These are phyloP conservation scores for Yamadazyma paraphyllophila DNA, from an alignment of 805 yeast species.

Conservation along the genomic window DNA sequence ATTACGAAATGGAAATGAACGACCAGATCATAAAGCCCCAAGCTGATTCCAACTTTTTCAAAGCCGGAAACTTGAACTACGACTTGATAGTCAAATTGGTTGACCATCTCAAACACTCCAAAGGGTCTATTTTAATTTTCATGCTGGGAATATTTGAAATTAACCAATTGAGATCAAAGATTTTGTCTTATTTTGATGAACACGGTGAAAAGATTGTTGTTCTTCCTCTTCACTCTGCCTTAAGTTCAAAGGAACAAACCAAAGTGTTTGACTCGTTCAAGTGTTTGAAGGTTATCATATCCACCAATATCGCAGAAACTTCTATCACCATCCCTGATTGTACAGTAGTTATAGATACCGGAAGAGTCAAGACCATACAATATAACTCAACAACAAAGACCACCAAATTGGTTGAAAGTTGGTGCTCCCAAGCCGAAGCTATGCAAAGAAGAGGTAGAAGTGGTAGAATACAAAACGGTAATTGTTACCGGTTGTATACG, in stretches of 20 bases:
- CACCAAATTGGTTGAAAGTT: constrained; percentile 69
- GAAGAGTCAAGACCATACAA: constrained; percentile 74
- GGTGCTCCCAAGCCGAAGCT: constrained; percentile 89
- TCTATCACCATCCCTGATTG: constrained; percentile 95
- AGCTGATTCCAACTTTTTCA: constrained; percentile 65
- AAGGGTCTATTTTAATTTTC: constrained; percentile 80
- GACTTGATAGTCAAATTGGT: constrained; percentile 58
- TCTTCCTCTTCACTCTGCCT: constrained; percentile 88
- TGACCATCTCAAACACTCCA: constrained; percentile 21
- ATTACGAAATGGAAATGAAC: constrained; percentile 50
- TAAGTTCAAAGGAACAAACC: constrained; percentile 79
- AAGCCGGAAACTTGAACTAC: constrained; percentile 68
- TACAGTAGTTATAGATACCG: constrained; percentile 87
- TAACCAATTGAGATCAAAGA: constrained; percentile 38
- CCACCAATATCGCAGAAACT: constrained; percentile 96
- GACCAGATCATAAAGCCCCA: constrained; percentile 51
- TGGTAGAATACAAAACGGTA: constrained; percentile 88
- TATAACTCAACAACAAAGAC: constrained; percentile 69
- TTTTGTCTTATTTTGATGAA: constrained; percentile 8
- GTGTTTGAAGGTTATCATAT: constrained; percentile 72
- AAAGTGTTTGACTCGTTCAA: constrained; percentile 65
- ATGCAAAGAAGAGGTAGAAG: constrained; percentile 95
- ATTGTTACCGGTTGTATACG: constrained; percentile 79
- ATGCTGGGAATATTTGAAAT: constrained; percentile 92
- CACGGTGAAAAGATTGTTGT: constrained; percentile 24